phyloP scores from a whole-genome alignment of 2,329 filamentous ascomycete genomes.

The Lecanicillium sp. region DNA sequence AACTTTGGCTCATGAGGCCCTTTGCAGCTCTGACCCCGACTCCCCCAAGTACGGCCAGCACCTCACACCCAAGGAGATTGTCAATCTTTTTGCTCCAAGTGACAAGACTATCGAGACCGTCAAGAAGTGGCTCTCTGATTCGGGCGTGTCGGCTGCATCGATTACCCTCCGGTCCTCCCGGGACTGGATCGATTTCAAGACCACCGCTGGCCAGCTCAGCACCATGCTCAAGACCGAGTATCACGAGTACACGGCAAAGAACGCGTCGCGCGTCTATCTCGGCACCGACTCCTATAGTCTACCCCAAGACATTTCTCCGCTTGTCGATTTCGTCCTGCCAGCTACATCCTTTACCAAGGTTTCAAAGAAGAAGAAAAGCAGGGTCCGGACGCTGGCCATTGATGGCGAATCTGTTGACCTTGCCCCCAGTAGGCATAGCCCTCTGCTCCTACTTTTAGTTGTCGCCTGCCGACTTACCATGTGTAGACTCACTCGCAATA shows the following conservation, averaged over 20 bases:
- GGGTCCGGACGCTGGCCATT: background rate
- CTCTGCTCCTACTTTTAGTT: background rate
- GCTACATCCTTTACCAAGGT: slow-evolving; percentile 13
- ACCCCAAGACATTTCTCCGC: slow-evolving; percentile 27
- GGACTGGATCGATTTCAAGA: slow-evolving; percentile 29
- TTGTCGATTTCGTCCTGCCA: slow-evolving; percentile 35
- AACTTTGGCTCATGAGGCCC: too few relatives aligned
- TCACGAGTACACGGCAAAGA: slow-evolving; percentile 41
- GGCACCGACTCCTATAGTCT: slow-evolving; percentile 32
- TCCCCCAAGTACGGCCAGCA: slow-evolving; percentile 7
- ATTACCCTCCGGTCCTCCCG: slow-evolving; percentile 44
- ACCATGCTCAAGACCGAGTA: slow-evolving; percentile 46
- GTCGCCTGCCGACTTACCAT: background rate
- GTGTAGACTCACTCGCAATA: background rate
- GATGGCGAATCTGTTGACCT: background rate
- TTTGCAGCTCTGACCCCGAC: slow-evolving; percentile 7
- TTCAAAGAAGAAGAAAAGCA: background rate
- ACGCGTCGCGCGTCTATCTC: slow-evolving; percentile 25
- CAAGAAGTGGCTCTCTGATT: slow-evolving; percentile 43
- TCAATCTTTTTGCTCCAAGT: slow-evolving; percentile 1
- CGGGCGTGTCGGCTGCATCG: slow-evolving; percentile 42
- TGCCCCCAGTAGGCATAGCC: background rate
- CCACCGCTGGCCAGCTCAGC: slow-evolving; percentile 30
- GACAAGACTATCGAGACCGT: slow-evolving; percentile 43
- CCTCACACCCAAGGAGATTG: background rate